Percentiles rank a stretch among this genome's conserved stretches.
Conservation (phyloP, 208 protist species). For the Wallacemonas sp. region DNA sequence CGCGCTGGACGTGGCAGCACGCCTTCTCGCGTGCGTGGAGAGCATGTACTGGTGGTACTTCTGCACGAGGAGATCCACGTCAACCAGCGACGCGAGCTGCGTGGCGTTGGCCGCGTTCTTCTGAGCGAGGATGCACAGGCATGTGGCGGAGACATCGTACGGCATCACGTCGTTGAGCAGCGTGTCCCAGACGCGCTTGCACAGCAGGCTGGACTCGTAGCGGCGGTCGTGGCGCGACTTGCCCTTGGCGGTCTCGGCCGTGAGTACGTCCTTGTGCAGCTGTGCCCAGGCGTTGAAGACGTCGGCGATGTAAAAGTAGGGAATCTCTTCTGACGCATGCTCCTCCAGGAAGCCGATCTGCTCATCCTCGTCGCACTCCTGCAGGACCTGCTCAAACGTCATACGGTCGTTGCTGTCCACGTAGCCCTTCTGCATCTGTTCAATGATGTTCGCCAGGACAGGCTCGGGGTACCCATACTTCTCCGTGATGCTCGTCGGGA, state of each 20-base stretch:
- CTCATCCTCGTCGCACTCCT: constrained; percentile 65
- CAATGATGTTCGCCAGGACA: constrained; percentile 52
- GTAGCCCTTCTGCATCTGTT: constrained; percentile 47
- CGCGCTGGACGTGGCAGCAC: constrained; percentile 12
- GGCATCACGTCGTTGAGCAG: constrained; percentile 70
- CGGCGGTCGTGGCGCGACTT: constrained; percentile 29
- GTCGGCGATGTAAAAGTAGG: constrained; percentile 91
- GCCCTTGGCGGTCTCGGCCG: constrained; percentile 4
- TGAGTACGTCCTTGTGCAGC: constrained; percentile 47
- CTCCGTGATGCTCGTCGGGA: constrained; percentile 52
- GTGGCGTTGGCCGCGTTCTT: constrained; percentile 50
- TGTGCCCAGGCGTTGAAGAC: constrained; percentile 82
- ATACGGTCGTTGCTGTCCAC: constrained; percentile 45
- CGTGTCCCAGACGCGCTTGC: constrained; percentile 64
- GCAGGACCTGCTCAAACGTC: constrained; percentile 79
- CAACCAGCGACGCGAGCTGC: constrained; percentile 33
- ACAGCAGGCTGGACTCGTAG: constrained; percentile 67
- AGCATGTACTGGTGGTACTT: constrained; percentile 49
- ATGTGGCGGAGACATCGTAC: constrained; percentile 76
- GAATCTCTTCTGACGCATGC: constrained; percentile 80
- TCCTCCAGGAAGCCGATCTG: constrained; percentile 86
- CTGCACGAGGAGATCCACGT: constrained; percentile 37
- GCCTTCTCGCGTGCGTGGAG: constrained; percentile 11
- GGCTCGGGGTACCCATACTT: constrained; percentile 61
- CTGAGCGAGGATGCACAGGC: constrained; percentile 67